Evolutionary conservation across 1,284 basidiomycete species (phyloP), one percentile per base, ranked within the genome.

Genomic region (Ceratobasidium sp.): DNA sequence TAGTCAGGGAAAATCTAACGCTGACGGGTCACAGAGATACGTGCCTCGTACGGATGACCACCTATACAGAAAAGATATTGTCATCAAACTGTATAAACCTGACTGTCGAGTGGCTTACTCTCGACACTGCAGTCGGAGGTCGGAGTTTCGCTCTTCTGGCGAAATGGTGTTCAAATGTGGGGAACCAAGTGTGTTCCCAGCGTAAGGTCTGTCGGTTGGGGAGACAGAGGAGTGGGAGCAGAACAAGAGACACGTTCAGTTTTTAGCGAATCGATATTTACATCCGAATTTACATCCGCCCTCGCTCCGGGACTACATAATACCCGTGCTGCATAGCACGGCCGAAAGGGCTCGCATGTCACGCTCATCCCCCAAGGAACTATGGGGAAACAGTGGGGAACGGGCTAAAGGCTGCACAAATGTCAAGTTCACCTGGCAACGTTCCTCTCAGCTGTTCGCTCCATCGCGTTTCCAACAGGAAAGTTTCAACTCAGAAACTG

Each of bases 51-150:
- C 88, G 76, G 88, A 90, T 82, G 89, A 89, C 91, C 90, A 92
- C 91, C 91, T 93, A 74, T 41, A 75, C 29, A 77, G 74, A 76
- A 75, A 59, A 76, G 74, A 37, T 77, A 68, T 76, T 49, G 54
- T 43, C 13, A 63, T 31, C 53, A 76, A 27, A 31, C 27, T 41
- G 49, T 27, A 4, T 27, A 24, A 65, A 71, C 77, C 77, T 75
- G 64, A 69, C 72, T 74, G 77, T 75, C 78, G 77, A 77, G 76
- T 76, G 19, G 85, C 91, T 79, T 77, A 92, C 91, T 88, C 88
- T 82, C 89, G 88, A 88, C 89, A 90, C 90, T 92, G 84, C 81
- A 92, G 86, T 86, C 91, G 91, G 82, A 93, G 88, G 85, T 92
- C 91, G 83, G 83, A 86, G 84, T 92, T 76, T 76, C 76, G 74